phyloP scores from a whole-genome alignment of 2,329 filamentous ascomycete genomes.

The Aspergillus awamori region DNA sequence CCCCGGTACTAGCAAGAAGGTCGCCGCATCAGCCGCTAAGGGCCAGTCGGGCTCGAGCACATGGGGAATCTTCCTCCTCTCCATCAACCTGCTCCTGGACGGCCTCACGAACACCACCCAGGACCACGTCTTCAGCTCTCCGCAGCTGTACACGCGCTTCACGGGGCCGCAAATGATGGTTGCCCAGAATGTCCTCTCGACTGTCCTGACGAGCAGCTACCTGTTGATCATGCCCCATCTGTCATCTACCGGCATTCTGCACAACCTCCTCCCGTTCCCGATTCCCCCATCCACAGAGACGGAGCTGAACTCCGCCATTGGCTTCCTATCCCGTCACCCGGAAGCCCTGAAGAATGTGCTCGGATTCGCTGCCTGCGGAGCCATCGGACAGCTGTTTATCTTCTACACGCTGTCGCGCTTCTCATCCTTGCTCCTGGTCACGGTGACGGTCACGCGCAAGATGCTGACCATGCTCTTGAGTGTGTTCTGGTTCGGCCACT shows the following conservation, averaged over 20 bases:
- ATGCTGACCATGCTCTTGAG: conserved; percentile 99
- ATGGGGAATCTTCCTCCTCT: conserved; percentile 75
- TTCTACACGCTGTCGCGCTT: conserved; percentile 95
- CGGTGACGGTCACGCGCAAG: conserved; percentile 95
- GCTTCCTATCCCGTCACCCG: conserved; percentile 79
- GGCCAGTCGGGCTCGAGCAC: conserved; percentile 67
- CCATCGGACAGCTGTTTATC: conserved; percentile 94
- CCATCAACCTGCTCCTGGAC: conserved; percentile 91
- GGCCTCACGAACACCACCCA: conserved; percentile 95
- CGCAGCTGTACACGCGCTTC: conserved; percentile 70
- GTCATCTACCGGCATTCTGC: conserved; percentile 66
- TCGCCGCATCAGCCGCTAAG: conserved; percentile 49
- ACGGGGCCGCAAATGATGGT: conserved; percentile 99
- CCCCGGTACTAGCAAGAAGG: conserved; percentile 62
- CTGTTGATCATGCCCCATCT: conserved; percentile 78
- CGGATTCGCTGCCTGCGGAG: conserved; percentile 86
- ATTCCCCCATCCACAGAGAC: conserved; percentile 62
- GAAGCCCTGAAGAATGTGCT: conserved; percentile 84
- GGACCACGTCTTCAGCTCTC: conserved; percentile 81
- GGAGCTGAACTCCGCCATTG: conserved; percentile 77
- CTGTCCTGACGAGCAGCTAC: conserved; percentile 74
- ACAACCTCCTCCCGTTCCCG: conserved; percentile 68
- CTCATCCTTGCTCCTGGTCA: conserved; percentile 87
- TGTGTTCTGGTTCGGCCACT: conserved; percentile 91
- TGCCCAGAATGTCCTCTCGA: conserved; percentile 88